Evolutionary conservation across 169 alveolate species (phyloP).

Genomic region (Neospora caninum): DNA sequence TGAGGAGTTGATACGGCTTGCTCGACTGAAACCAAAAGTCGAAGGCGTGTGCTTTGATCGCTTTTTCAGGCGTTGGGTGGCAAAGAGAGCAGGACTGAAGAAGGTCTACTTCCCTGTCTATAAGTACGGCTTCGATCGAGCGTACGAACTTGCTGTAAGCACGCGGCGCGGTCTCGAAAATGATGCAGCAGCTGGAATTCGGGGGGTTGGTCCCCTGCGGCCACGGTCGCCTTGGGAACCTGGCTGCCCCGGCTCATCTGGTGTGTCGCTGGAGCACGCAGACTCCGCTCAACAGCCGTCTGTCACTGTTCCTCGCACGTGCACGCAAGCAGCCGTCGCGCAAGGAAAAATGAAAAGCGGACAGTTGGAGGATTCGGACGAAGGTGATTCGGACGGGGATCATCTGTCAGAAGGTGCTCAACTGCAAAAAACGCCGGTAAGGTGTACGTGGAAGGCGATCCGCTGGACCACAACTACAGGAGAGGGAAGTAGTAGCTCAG

Average conservation of each 20-base stretch:
- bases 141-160: conserved; percentile 59
- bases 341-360: not conserved
- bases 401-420: not conserved
- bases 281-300: not conserved
- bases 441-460: not conserved
- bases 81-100: conserved; percentile 56
- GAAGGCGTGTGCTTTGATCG: conserved; percentile 64
- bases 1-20: conserved; percentile 31
- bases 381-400: not conserved
- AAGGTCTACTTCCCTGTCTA: conserved; percentile 59
- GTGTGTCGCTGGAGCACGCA: not conserved
- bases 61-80: conserved; percentile 55
- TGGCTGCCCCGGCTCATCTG: not conserved
- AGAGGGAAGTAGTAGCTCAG: not conserved
- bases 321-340: not conserved
- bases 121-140: conserved; percentile 54
- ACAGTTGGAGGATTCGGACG: not conserved
- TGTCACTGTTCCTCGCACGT: not conserved
- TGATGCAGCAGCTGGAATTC: not conserved
- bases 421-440: conserved; percentile 6
- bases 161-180: conserved; percentile 7
- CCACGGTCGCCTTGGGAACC: not conserved
- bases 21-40: conserved; percentile 47
- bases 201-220: not conserved
- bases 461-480: not conserved